Percentiles rank a stretch among this genome's conserved stretches.
phyloP scores from a whole-genome alignment of 495 filamentous ascomycete genomes.

The Penicillium turbatum region DNA sequence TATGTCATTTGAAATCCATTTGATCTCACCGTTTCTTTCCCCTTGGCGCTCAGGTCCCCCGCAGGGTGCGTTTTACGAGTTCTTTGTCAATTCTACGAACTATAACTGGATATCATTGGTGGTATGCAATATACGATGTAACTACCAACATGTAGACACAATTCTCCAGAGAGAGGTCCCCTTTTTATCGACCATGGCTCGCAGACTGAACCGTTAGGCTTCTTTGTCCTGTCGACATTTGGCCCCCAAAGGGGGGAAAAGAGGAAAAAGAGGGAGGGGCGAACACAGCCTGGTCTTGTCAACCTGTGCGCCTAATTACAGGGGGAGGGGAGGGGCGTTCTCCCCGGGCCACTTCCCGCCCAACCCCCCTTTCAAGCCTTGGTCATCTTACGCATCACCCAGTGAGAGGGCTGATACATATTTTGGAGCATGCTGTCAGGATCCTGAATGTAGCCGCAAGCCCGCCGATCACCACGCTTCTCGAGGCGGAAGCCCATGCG shows the following conservation, averaged over 20 bases:
- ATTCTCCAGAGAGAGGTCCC: neutral
- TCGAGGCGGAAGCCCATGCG: constrained; percentile 74
- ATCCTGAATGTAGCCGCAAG: constrained; percentile 81
- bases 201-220: neutral
- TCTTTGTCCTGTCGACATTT: neutral
- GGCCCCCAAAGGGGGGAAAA: constrained; percentile 2
- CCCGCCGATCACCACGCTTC: constrained; percentile 44
- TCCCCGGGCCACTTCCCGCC: neutral
- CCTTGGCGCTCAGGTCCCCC: neutral
- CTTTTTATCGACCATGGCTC: neutral
- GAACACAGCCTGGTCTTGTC: constrained; percentile 1
- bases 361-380: neutral
- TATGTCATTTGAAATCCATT: neutral
- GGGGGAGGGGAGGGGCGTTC: neutral
- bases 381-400: constrained; percentile 72
- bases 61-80: neutral
- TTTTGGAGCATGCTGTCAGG: constrained; percentile 78
- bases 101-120: too few species aligned
- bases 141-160: neutral
- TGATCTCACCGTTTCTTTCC: neutral
- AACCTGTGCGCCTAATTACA: neutral
- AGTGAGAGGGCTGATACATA: constrained; percentile 69
- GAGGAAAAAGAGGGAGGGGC: neutral
- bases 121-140: too few species aligned
- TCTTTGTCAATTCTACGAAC: neutral